Evolutionary conservation across 495 filamentous ascomycete species (phyloP), one percentile per base, ranked within the genome.

Genomic region (Cercophora newfieldiana): DNA sequence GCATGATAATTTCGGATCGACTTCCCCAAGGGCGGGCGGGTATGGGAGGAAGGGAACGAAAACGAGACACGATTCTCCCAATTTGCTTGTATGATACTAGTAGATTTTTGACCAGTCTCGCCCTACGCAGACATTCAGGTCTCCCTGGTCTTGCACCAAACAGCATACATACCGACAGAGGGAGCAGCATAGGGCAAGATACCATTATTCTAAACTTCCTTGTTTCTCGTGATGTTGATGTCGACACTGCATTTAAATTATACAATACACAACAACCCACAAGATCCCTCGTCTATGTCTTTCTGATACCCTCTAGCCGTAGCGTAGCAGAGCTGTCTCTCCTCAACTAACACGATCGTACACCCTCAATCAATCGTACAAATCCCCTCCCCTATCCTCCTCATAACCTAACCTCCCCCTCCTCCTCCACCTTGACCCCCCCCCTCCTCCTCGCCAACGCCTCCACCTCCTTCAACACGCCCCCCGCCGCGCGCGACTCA

Each of bases 401-500:
- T 21, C 30, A 57, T 21, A 57, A 33, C n/a, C 29, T 31, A 47
- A 44, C 30, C 57, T 47, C 57, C 57, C 7, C 31, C 57, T 14
- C 33, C 31, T 80, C 1, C 70, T 90, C 0, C n/a, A n/a, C n/a
- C 21, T 8, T 21, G 7, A 2, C 8, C 30, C 5, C 28, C 60
- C 6, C 66, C 56, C 22, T 55, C 19, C 22, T 14, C 31, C 44
- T 60, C 30, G 7, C n/a, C 18, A 44, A 30, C 14, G 48, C 26
- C 12, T 28, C 49, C 57, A 48, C 21, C 31, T 49, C 57, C 48
- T n/a, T 57, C 10, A 26, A 10, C n/a, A 55, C 63, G 37, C 62
- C 47, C 59, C 51, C 22, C 21, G 14, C 65, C 1, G 55, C 26
- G n/a, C 31, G 28, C 75, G 77, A 89, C 84, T 98, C 95, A 66